These are phyloP conservation scores for Osmozyma mogii DNA, from an alignment of 805 yeast genomes.

Conservation along the genomic window DNA sequence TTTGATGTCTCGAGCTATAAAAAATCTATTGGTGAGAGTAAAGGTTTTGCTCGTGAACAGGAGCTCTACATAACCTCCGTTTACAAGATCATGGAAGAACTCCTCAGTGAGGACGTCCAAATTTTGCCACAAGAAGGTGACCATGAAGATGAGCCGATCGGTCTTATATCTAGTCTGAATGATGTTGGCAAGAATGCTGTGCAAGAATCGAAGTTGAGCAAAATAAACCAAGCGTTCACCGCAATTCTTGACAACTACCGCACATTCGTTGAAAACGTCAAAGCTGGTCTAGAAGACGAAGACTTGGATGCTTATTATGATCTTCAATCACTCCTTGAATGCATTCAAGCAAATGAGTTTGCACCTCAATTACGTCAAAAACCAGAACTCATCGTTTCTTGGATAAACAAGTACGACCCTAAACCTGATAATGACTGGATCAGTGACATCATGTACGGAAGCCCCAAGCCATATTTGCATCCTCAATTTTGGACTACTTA, in stretches of 20 bases:
- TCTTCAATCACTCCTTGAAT: constrained; percentile 44
- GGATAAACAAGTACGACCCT: constrained; percentile 68
- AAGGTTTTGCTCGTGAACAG: constrained; percentile 36
- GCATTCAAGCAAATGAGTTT: constrained; percentile 49
- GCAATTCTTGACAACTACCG: constrained; percentile 22
- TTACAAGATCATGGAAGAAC: constrained; percentile 44
- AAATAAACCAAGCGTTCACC: constrained; percentile 20
- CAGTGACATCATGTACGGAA: constrained; percentile 37
- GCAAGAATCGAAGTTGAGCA: constrained; percentile 3
- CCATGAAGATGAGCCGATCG: constrained; percentile 20
- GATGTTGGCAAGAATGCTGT: constrained; percentile 8
- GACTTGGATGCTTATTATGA: constrained; percentile 28
- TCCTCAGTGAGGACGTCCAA: constrained; percentile 14
- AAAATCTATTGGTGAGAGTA: constrained; percentile 26
- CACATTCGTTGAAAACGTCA: constrained; percentile 19
- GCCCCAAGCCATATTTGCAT: constrained; percentile 39
- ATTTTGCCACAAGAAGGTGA: constrained; percentile 10
- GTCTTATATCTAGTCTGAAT: constrained; percentile 19
- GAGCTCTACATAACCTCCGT: constrained; percentile 40
- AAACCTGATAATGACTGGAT: constrained; percentile 50
- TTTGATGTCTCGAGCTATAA: constrained; percentile 35
- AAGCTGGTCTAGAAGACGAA: constrained; percentile 12
- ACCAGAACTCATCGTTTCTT: constrained; percentile 40
- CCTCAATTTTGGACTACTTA: constrained; percentile 57
- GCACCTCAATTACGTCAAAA: constrained; percentile 26